Conservation (phyloP, 352 stramenopile species). For the Phytophthora sojae region DNA sequence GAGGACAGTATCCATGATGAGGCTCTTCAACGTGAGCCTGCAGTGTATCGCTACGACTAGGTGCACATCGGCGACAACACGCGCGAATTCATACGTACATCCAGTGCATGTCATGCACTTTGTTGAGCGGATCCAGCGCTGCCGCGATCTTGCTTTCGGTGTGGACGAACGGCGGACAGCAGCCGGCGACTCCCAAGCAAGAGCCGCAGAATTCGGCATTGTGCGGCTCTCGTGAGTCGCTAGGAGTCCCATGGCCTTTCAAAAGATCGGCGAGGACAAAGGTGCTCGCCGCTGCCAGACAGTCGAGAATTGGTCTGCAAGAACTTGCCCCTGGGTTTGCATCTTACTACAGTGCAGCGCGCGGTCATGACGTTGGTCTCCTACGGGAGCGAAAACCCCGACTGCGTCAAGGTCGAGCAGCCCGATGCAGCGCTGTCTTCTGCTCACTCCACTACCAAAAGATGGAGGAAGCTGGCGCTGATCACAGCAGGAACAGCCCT, state of each 20-base stretch:
- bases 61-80: too few relatives aligned
- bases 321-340: background rate
- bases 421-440: background rate
- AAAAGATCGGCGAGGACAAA: slow-evolving; percentile 17
- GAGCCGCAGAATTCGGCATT: background rate
- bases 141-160: background rate
- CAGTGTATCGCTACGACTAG: too few relatives aligned
- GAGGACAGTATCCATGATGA: too few relatives aligned
- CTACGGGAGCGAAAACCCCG: slow-evolving; percentile 25
- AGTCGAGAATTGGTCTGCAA: slow-evolving; percentile 34
- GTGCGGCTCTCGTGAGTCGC: slow-evolving; percentile 21
- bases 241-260: slow-evolving; percentile 26
- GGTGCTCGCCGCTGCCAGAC: background rate
- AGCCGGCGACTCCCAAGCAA: background rate
- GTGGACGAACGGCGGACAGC: background rate
- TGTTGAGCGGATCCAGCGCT: too few relatives aligned
- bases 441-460: slow-evolving; percentile 2
- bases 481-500: slow-evolving; percentile 18
- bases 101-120: too few relatives aligned
- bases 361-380: slow-evolving; percentile 29
- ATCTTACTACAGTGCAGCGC: slow-evolving; percentile 5
- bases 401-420: slow-evolving; percentile 15
- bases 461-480: slow-evolving; percentile 29
- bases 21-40: too few relatives aligned
- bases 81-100: too few relatives aligned